Evolutionary conservation across 2,329 filamentous ascomycete species (phyloP), one percentile per base, ranked within the genome.

Genomic region (Apiospora rasikravindrae): DNA sequence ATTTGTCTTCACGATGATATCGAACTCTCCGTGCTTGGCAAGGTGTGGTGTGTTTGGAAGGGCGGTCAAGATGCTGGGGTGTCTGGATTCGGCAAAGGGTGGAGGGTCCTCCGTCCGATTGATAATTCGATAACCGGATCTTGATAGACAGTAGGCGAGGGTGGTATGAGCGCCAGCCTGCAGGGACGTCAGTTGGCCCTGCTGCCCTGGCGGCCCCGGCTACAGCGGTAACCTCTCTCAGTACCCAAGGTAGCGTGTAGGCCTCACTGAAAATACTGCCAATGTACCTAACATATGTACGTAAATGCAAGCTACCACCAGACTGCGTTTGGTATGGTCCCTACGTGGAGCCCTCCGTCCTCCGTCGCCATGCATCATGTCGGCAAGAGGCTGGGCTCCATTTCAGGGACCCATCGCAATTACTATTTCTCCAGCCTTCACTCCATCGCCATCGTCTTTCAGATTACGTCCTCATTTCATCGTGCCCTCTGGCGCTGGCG

Each of bases 41-140:
- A 72, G 72, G 72, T 72, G 73, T 75, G 74, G 77, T 72, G 75
- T 77, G 71, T 73, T 70, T 69, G 74, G 79, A 76, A 76, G 78
- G 76, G 80, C 80, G 80, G 79, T 81, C 78, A 81, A 78, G 78
- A 77, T 44, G 71, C 69, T 53, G 72, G 67, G 71, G 57, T 71
- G 73, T 71, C 71, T 73, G 64, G 61, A 75, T 72, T 73, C 69
- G 75, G 73, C 66, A 51, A 71, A 69, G 67, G 57, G 33, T 64
- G 33, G 33, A 64, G 57, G 57, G 57, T 10, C 57, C 33, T 40
- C 67, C 67, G 67, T 69, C 44, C 67, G 67, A 49, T 37, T 44
- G 67, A 49, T 37, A 69, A 45, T 69, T 49, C 44, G 26, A 69
- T 69, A 45, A 64, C 57, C 57, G 19, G 57, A 64, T 64, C 57